These are phyloP conservation scores for Monascus purpureus DNA, from an alignment of 495 filamentous ascomycete species.

Conservation along the genomic window DNA sequence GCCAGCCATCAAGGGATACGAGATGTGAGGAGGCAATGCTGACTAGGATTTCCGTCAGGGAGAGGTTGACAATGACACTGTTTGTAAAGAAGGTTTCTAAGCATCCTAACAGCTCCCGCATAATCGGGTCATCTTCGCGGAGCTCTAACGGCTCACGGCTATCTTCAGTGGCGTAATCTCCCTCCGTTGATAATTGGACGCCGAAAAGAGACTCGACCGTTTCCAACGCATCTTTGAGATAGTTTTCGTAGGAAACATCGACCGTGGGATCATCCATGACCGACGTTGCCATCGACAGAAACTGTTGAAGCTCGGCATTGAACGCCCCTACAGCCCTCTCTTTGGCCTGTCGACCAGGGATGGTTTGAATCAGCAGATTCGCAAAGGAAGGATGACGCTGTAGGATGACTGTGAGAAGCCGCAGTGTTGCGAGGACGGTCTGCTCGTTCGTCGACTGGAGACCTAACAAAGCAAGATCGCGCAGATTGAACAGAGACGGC, in stretches of 20 bases:
- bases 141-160: conserved; percentile 27
- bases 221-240: conserved; percentile 64
- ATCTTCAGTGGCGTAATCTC: conserved; percentile 12
- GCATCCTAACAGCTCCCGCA: conserved; percentile 53
- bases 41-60: conserved; percentile 67
- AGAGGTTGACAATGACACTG: conserved; percentile 76
- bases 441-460: conserved; percentile 74
- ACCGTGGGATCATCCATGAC: conserved; percentile 58
- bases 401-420: conserved; percentile 70
- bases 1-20: conserved; percentile 75
- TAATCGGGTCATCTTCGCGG: conserved; percentile 58
- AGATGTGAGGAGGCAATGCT: conserved; percentile 72
- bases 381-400: conserved; percentile 79
- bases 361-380: conserved; percentile 51
- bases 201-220: conserved; percentile 62
- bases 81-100: conserved; percentile 76
- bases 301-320: conserved; percentile 60
- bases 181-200: conserved; percentile 13
- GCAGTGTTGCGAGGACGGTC: conserved; percentile 76
- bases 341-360: conserved; percentile 46
- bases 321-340: conserved; percentile 65
- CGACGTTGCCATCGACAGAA: conserved; percentile 58
- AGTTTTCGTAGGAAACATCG: conserved; percentile 67
- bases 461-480: conserved; percentile 78
- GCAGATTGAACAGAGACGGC: conserved; percentile 80